phyloP scores from a whole-genome alignment of 2,329 filamentous ascomycete genomes.

The Scolecobasidium constrictum region DNA sequence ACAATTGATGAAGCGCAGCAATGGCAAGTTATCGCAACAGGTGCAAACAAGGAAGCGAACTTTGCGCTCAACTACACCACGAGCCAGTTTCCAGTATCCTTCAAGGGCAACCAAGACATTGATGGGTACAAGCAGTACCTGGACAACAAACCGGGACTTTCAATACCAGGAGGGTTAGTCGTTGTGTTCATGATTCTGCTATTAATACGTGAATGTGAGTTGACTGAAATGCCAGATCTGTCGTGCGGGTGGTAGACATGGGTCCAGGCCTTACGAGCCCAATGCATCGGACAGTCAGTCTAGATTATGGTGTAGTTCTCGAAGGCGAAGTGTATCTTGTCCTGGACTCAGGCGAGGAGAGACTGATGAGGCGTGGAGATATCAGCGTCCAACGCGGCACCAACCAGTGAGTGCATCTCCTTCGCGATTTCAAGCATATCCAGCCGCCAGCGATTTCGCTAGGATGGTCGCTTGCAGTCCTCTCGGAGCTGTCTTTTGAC shows the following conservation, averaged over 20 bases:
- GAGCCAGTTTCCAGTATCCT: constrained; percentile 33
- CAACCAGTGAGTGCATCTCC: too few species aligned
- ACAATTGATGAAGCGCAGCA: constrained; percentile 24
- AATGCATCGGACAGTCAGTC: constrained; percentile 30
- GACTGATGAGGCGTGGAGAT: constrained; percentile 23
- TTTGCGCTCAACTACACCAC: constrained; percentile 30
- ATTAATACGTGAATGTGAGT: too few species aligned
- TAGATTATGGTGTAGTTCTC: constrained; percentile 29
- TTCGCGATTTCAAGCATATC: too few species aligned
- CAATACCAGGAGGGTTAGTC: constrained; percentile 34
- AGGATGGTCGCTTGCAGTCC: too few species aligned
- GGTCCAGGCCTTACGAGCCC: constrained; percentile 21
- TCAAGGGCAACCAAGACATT: constrained; percentile 36
- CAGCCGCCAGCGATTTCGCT: too few species aligned
- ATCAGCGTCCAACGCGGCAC: constrained; percentile 26
- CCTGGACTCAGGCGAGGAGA: constrained; percentile 26
- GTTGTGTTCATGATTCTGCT: too few species aligned
- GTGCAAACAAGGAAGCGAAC: constrained; percentile 1
- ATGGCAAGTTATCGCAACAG: constrained; percentile 15
- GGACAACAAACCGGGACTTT: constrained; percentile 36
- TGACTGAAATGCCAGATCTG: too few species aligned
- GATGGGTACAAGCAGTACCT: constrained; percentile 34
- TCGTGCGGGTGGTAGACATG: constrained; percentile 32
- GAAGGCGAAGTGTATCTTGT: constrained; percentile 27
- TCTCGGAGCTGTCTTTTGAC: too few species aligned